Conservation (phyloP, 345 rosid genomes). For the Populus alba region DNA sequence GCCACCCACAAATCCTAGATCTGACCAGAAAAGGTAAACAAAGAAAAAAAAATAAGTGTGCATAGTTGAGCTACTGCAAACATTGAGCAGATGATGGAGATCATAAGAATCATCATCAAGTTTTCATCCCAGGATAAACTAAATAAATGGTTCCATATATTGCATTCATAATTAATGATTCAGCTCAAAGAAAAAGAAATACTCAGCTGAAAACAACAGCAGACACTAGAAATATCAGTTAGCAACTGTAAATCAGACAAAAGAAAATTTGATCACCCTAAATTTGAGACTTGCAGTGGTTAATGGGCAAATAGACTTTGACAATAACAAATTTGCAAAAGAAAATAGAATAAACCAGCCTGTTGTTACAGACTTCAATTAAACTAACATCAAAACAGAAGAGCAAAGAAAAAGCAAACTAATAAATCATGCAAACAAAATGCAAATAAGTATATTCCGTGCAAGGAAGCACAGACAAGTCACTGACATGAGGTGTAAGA, state of each 20-base stretch:
- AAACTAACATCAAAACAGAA: background rate
- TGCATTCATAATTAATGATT: background rate
- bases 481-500: background rate
- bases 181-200: background rate
- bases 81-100: slow-evolving; percentile 1
- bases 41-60: slow-evolving; percentile 16
- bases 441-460: background rate
- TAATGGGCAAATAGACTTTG: background rate
- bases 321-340: background rate
- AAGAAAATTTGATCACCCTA: background rate
- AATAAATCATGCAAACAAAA: background rate
- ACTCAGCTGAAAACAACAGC: background rate
- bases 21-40: slow-evolving; percentile 44
- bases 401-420: background rate
- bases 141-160: background rate
- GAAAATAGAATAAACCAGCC: background rate
- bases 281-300: background rate
- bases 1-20: slow-evolving; percentile 73
- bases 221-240: background rate
- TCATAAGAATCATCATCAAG: background rate
- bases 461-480: background rate
- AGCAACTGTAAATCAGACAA: background rate
- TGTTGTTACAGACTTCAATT: background rate
- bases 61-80: background rate
- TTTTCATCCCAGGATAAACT: background rate